phyloP scores from a whole-genome alignment of 2,329 filamentous ascomycete species.

The Neopestalotiopsis clavispora region DNA sequence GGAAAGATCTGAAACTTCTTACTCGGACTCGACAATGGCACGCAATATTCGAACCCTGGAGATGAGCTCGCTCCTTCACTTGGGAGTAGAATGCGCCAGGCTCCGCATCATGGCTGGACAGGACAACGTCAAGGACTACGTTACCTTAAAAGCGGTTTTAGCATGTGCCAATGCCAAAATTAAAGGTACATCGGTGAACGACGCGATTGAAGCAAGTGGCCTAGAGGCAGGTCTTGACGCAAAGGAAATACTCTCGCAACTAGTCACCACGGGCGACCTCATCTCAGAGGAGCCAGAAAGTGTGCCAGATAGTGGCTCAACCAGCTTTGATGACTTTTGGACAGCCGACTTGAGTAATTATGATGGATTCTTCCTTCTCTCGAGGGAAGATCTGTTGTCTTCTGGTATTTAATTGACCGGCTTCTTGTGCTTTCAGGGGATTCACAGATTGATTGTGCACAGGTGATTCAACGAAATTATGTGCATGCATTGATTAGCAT shows the following conservation, averaged over 20 bases:
- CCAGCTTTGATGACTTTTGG: neutral
- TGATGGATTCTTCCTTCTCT: neutral
- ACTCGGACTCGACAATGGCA: neutral
- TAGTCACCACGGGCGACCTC: neutral
- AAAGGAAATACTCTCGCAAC: neutral
- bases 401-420: neutral
- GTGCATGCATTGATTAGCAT: too few relatives aligned
- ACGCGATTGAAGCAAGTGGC: neutral
- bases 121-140: conserved; percentile 4
- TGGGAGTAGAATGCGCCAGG: neutral
- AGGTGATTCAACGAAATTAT: neutral
- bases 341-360: neutral
- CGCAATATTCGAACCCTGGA: conserved; percentile 1
- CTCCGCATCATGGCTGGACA: neutral
- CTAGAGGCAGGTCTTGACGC: neutral
- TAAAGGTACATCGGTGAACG: neutral
- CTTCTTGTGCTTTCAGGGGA: neutral
- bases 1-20: neutral
- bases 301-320: neutral
- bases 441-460: neutral
- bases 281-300: neutral
- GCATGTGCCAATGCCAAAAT: neutral
- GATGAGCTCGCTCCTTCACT: neutral
- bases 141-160: neutral
- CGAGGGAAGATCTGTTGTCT: neutral